Evolutionary conservation across 2,329 filamentous ascomycete genomes (phyloP), one percentile per base, ranked within the genome.

Genomic region (Botryotinia convoluta): DNA sequence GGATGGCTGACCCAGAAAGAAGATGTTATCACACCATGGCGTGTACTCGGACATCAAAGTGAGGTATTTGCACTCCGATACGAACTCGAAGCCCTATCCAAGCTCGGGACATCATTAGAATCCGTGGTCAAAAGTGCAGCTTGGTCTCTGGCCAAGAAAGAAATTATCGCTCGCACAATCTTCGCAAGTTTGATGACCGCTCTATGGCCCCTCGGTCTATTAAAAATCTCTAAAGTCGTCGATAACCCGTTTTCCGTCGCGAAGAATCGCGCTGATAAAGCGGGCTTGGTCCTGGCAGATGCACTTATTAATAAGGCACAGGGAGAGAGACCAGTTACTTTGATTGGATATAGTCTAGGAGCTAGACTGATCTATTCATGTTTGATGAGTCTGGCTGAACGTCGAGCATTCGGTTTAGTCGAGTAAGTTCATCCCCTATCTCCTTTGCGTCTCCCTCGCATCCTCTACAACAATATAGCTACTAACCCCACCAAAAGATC

Each of bases 61-160:
- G 95, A 98, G 82, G 89, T 91, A 0, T 98, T 97, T 79, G 92
- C 91, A 3, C 84, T 98, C 37, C 88, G 92, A 68, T 98, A 93
- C 90, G 96, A 98, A 81, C 86, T 92, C 7, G 89, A 94, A 63
- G 87, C 92, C 1, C 84, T 98, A 44, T 85, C 91, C 77, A 94
- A 92, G 74, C 86, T 98, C 4, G 95, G 94, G 1, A 90, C 87
- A 77, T 90, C 93, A 1, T 89, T 98, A 75, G 90, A 92, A 74
- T 91, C 90, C 1, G 88, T 97, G 76, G 87, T 95, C 67, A 93
- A 90, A 76, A 95, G 90, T 79, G 89, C 89, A 61, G 93, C 94
- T n/a, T 98, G 94, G 93, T 86, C 85, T 54, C 86, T 88, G 74
- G 93, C 94, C 4, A 90, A 90, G 78, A 87, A 85, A 59, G 87